These are phyloP conservation scores for Quercus gilva DNA, from an alignment of 306 rosid species.

Conservation along the genomic window DNA sequence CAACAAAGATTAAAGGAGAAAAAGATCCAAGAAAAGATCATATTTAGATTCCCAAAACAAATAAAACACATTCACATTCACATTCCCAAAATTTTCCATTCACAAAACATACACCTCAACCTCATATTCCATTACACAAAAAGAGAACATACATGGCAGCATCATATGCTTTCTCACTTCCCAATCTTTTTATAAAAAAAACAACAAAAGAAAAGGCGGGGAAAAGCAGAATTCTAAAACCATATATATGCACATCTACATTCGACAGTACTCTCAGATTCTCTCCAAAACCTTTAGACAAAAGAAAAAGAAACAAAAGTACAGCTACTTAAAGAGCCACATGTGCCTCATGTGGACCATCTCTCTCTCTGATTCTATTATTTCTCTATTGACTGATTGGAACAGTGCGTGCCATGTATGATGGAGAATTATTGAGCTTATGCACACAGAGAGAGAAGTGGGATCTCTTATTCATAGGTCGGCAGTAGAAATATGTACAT, in stretches of 20 bases:
- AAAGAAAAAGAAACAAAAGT: neutral
- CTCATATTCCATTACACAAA: slow-evolving; percentile 7
- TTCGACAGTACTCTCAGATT: slow-evolving; percentile 11
- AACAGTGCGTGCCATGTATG: neutral
- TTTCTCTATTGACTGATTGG: neutral
- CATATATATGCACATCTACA: slow-evolving; percentile 21
- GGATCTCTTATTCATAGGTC: neutral
- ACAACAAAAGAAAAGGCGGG: slow-evolving; percentile 4
- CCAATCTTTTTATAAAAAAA: slow-evolving; percentile 9
- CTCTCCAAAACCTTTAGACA: neutral
- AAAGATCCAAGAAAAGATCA: neutral
- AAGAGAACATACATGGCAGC: neutral
- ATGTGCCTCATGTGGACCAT: neutral
- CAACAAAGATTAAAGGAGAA: neutral
- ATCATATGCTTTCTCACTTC: slow-evolving; percentile 38
- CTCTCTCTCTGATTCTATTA: neutral
- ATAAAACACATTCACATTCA: slow-evolving; percentile 2
- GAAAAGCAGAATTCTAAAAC: slow-evolving; percentile 29
- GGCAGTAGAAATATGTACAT: slow-evolving; percentile 8
- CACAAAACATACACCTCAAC: slow-evolving; percentile 4
- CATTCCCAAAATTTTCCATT: neutral
- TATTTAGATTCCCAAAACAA: neutral
- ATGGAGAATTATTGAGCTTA: neutral
- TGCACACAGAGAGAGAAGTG: neutral
- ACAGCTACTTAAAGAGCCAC: slow-evolving; percentile 7